Percentiles rank a stretch among this genome's conserved stretches.
phyloP scores from a whole-genome alignment of 2,329 filamentous ascomycete species.

The Proliferodiscus dingleyae region DNA sequence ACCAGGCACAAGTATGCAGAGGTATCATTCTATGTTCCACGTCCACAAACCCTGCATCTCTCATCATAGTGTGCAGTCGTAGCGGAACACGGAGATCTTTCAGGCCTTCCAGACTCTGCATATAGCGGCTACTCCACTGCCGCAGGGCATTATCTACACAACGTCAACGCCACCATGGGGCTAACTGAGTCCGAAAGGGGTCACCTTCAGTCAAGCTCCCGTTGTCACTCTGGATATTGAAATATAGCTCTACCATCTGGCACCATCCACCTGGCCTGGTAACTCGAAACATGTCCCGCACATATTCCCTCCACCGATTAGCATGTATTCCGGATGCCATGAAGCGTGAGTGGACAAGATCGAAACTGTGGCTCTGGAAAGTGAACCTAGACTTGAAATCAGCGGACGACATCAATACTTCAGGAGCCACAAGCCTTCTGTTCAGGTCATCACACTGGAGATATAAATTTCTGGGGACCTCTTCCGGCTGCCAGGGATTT shows the following conservation, averaged over 20 bases:
- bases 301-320: constrained; percentile 67
- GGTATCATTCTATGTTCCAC: constrained; percentile 62
- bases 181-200: no score
- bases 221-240: constrained; percentile 80
- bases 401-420: background rate
- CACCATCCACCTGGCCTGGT: constrained; percentile 76
- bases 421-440: constrained; percentile 41
- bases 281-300: constrained; percentile 69
- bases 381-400: constrained; percentile 47
- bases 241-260: constrained; percentile 84
- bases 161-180: no score
- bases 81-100: constrained; percentile 65
- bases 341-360: constrained; percentile 65
- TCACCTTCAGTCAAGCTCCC: constrained; percentile 64
- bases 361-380: constrained; percentile 67
- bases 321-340: constrained; percentile 27
- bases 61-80: constrained; percentile 40
- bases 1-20: constrained; percentile 66
- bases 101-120: constrained; percentile 54
- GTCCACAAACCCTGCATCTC: constrained; percentile 57
- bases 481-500: constrained; percentile 62
- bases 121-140: constrained; percentile 62
- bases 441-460: constrained; percentile 72
- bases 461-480: constrained; percentile 60
- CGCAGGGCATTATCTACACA: constrained; percentile 63